These are phyloP conservation scores for Graphiopsis chlorocephala DNA, from an alignment of 2,329 filamentous ascomycete genomes.

Conservation along the genomic window DNA sequence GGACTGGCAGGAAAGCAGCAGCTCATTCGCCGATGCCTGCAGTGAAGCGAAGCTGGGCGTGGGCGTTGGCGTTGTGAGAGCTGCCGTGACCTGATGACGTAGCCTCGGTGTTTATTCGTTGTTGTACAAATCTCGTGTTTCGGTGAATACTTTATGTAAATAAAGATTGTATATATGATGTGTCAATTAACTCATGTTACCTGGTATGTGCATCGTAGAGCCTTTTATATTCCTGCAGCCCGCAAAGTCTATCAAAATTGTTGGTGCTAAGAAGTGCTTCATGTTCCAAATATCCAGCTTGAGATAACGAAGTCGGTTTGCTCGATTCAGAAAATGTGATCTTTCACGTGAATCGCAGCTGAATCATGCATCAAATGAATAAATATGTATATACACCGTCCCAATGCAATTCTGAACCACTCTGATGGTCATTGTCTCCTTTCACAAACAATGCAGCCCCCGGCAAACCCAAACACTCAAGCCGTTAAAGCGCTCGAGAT, in stretches of 20 bases:
- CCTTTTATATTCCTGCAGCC: neutral
- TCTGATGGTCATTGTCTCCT: neutral
- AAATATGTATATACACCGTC: neutral
- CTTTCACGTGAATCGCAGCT: neutral
- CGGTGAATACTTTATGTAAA: too few species aligned
- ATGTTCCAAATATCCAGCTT: neutral
- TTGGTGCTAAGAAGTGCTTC: neutral
- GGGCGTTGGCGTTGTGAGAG: neutral
- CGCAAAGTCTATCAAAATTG: neutral
- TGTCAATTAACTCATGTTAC: too few species aligned
- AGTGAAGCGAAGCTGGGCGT: slow-evolving; percentile 1
- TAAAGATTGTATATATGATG: too few species aligned
- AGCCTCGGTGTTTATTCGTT: neutral
- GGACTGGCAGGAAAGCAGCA: neutral
- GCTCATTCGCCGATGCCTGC: slow-evolving; percentile 11
- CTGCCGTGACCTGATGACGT: neutral
- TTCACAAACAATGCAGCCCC: neutral
- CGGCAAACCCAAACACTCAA: slow-evolving; percentile 23
- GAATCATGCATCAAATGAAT: neutral
- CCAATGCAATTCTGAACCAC: neutral
- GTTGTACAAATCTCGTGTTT: neutral
- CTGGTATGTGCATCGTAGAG: neutral
- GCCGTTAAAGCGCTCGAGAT: slow-evolving; percentile 82
- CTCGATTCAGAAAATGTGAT: neutral
- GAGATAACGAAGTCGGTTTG: neutral